These are phyloP conservation scores for Quercus bicolor DNA, from an alignment of 306 rosid species.

Conservation along the genomic window DNA sequence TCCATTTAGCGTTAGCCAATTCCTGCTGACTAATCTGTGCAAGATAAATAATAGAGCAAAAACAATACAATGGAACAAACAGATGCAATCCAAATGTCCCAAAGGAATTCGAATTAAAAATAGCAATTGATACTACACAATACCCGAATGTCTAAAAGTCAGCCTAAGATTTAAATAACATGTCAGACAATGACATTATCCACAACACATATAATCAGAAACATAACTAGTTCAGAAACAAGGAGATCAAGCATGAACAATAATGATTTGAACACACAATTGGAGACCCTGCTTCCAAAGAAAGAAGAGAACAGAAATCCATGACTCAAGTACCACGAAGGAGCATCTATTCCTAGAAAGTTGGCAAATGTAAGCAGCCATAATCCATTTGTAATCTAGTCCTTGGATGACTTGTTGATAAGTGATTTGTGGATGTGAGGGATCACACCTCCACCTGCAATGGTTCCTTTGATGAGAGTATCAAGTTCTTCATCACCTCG, in stretches of 20 bases:
- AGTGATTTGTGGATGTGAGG: conserved; percentile 80
- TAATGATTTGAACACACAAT: conserved; percentile 23
- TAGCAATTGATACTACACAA: neutral
- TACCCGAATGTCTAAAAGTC: neutral
- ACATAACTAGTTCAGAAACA: conserved; percentile 25
- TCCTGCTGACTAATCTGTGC: neutral
- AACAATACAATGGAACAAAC: neutral
- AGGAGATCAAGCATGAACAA: conserved; percentile 22
- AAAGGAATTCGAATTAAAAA: neutral
- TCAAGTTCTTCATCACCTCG: conserved; percentile 79
- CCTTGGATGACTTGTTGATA: conserved; percentile 75
- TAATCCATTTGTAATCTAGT: conserved; percentile 31
- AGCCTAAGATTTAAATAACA: neutral
- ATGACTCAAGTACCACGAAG: conserved; percentile 22
- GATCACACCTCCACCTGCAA: conserved; percentile 75
- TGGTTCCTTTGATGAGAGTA: conserved; percentile 69
- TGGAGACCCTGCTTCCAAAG: conserved; percentile 22
- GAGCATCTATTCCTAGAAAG: conserved; percentile 13
- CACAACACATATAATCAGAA: conserved; percentile 14
- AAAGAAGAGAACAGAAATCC: conserved; percentile 18
- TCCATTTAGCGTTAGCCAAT: neutral
- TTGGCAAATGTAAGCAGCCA: conserved; percentile 4
- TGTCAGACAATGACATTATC: conserved; percentile 23
- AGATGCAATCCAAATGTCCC: neutral
- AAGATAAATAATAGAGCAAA: neutral